These are phyloP conservation scores for Penicillium thymicola DNA, from an alignment of 2,329 filamentous ascomycete genomes.

Conservation along the genomic window DNA sequence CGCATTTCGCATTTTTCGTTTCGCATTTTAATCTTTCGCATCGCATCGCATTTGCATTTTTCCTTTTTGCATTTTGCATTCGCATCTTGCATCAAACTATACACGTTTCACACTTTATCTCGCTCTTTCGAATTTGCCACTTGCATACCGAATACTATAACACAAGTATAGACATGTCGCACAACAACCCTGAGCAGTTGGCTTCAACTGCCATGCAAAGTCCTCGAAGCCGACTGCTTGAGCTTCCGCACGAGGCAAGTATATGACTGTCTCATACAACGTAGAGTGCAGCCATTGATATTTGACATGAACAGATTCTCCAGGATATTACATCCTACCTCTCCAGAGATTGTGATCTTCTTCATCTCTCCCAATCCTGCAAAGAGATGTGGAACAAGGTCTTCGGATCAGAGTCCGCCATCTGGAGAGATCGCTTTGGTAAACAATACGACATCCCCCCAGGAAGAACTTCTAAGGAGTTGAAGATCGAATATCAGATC, in stretches of 20 bases:
- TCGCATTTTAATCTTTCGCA: too few relatives aligned
- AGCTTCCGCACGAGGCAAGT: slow-evolving; percentile 20
- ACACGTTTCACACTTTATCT: not conserved
- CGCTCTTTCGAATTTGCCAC: not conserved
- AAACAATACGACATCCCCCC: slow-evolving; percentile 32
- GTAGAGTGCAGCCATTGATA: not conserved
- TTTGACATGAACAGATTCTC: slow-evolving; percentile 25
- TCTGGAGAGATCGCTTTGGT: slow-evolving; percentile 37
- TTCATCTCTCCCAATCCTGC: slow-evolving; percentile 29
- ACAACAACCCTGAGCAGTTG: not conserved
- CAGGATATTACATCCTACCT: slow-evolving; percentile 32
- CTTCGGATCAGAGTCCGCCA: slow-evolving; percentile 25
- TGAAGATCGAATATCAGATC: slow-evolving; percentile 35
- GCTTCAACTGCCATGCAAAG: not conserved
- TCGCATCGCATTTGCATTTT: not conserved
- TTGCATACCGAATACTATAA: not conserved
- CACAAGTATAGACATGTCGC: not conserved
- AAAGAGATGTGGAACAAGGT: slow-evolving; percentile 23
- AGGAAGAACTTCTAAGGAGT: slow-evolving; percentile 19
- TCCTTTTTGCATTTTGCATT: not conserved
- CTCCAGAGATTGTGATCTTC: slow-evolving; percentile 31
- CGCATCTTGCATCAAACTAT: not conserved
- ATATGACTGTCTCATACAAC: too few relatives aligned
- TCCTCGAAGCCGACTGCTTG: slow-evolving; percentile 3
- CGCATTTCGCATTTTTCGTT: too few relatives aligned